Base-by-base conservation (phyloP, 2,329 filamentous ascomycete species). In the Colletotrichum sp. region DNA sequence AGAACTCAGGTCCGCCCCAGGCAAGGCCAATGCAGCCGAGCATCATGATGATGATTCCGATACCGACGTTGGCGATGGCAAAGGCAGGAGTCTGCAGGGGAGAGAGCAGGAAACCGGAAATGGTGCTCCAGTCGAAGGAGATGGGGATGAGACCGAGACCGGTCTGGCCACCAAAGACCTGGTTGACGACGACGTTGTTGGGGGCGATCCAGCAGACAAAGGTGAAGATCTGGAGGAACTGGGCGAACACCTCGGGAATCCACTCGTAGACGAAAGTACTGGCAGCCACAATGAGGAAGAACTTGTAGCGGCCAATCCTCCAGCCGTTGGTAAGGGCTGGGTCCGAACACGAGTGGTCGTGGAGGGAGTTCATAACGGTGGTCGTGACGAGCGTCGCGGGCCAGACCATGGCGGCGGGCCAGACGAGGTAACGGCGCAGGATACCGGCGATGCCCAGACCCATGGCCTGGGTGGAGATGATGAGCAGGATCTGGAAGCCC, bases 201-300 rank as follows among this genome's bases (percentile, higher is more conserved):
- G 91, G 91, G n/a, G 88, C 89, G 72, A 92, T 89, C 85, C 85
- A 93, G 64, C 90, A 92, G 34, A 90, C 82, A 81, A 90, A 92
- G 43, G 90, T 90, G 77, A 93, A 93, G 69, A 74, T 61, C 64
- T 74, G 13, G 84, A 83, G 67, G 51, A 77, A 77, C 43, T 75
- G 71, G 5, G 76, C 72, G 55, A 74, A 54, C 8, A 74, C 72
- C 31, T 74, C 64, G 5, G 72, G 72, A 5, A 74, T 59, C 72
- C 72, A 74, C 59, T 74, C 72, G 76, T 90, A 88, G 47, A 87
- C 79, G 72, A 87, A 87, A 29, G 88, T 86, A 21, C 82, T 87
- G 31, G 82, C 78, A 76, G 89, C 89, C 43, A 91, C 85, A 76
- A 88, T 88, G 69, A 92, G 78, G 83, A 93, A 93, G 80, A 90